Evolutionary conservation across 148 eudicot species (phyloP).

Genomic region (Vaccinium myrtillus): DNA sequence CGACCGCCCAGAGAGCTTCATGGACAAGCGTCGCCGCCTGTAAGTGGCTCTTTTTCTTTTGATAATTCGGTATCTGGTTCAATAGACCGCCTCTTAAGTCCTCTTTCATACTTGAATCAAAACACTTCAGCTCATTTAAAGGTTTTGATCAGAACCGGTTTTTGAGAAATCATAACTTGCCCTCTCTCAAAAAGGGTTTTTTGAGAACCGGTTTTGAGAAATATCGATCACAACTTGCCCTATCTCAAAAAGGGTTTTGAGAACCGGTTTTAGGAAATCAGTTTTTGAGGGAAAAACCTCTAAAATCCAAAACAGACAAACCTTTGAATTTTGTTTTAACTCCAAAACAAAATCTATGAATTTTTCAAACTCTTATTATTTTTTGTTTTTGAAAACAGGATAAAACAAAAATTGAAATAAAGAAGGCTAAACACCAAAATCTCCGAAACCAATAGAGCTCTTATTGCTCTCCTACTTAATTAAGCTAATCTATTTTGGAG

Average conservation of each 20-base stretch:
- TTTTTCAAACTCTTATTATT: neutral
- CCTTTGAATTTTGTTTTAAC: neutral
- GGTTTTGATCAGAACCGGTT: no score
- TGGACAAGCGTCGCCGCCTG: slow-evolving; percentile 77
- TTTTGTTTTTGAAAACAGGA: neutral
- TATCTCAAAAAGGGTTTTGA: no score
- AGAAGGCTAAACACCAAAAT: neutral
- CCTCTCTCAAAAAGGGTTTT: no score
- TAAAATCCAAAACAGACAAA: no score
- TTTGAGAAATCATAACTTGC: no score
- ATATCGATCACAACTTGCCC: no score
- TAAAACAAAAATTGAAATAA: neutral
- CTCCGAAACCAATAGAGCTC: neutral
- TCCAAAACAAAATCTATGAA: neutral
- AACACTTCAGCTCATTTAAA: neutral
- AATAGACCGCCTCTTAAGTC: neutral
- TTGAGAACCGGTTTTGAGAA: no score
- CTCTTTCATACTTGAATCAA: neutral
- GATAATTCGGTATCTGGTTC: neutral
- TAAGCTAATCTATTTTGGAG: neutral
- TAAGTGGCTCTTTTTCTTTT: slow-evolving; percentile 32
- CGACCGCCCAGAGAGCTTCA: slow-evolving; percentile 69
- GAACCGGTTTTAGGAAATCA: no score
- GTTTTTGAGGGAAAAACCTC: no score
- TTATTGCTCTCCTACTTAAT: neutral